These are phyloP conservation scores for Pseudogymnoascus sp. DNA, from an alignment of 2,329 filamentous ascomycete species.

Conservation along the genomic window DNA sequence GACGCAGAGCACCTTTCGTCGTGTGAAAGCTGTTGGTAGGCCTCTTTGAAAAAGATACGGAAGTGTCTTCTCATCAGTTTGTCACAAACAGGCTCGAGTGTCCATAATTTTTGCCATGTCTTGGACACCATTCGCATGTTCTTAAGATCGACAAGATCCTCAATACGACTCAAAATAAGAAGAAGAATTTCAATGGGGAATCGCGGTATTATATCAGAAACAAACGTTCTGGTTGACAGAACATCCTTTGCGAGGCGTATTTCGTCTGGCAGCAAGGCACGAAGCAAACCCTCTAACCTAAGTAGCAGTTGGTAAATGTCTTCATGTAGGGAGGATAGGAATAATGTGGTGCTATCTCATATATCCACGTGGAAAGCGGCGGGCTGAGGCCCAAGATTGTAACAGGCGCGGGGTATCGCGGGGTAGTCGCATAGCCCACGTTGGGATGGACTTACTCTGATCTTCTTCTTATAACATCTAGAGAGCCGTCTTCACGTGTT, in stretches of 20 bases:
- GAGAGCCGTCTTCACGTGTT: constrained; percentile 11
- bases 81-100: background rate
- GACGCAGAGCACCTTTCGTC: background rate
- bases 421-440: background rate
- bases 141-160: constrained; percentile 8
- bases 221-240: constrained; percentile 6
- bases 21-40: background rate
- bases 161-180: constrained; percentile 15
- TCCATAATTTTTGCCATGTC: constrained; percentile 6
- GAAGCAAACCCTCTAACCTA: constrained; percentile 18
- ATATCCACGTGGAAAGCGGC: background rate
- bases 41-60: background rate
- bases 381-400: background rate
- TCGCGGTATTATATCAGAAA: constrained; percentile 13
- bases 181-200: constrained; percentile 20
- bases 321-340: background rate
- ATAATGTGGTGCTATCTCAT: background rate
- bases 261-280: constrained; percentile 14
- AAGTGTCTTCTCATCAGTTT: constrained; percentile 9
- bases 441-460: constrained; percentile 15
- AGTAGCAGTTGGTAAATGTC: constrained; percentile 8
- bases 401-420: background rate
- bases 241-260: constrained; percentile 9
- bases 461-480: constrained; percentile 14
- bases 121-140: constrained; percentile 6